These are phyloP conservation scores for Pleodorina starrii DNA, from an alignment of 139 green algal species.

Conservation along the genomic window DNA sequence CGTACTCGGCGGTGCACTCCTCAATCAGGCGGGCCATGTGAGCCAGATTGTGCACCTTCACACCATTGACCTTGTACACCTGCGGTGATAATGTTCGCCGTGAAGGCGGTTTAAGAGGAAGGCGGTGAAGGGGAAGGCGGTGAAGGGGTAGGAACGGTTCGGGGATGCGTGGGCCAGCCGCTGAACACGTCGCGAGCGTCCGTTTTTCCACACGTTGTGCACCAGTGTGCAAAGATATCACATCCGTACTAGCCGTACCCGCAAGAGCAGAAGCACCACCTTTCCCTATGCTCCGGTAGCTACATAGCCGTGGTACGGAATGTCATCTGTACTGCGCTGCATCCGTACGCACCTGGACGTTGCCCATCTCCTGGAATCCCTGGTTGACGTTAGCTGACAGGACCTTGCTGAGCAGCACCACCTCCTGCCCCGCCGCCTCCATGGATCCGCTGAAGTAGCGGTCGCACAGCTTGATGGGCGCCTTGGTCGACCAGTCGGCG, in stretches of 20 bases:
- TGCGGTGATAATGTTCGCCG: constrained; percentile 49
- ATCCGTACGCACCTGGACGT: constrained; percentile 71
- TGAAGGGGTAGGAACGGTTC: no score
- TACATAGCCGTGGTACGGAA: no score
- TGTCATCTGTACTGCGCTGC: no score
- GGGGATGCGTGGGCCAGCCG: no score
- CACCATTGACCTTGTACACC: constrained; percentile 76
- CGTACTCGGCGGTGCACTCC: constrained; percentile 65
- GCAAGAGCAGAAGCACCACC: no score
- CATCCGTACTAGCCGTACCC: no score
- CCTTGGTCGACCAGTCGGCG: constrained; percentile 69
- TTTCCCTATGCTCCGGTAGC: no score
- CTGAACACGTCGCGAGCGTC: no score
- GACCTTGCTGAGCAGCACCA: constrained; percentile 74
- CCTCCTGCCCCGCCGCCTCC: constrained; percentile 63
- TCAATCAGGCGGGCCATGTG: constrained; percentile 78
- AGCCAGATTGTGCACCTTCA: constrained; percentile 79
- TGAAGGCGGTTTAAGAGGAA: no score
- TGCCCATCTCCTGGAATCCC: constrained; percentile 84
- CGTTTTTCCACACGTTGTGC: no score
- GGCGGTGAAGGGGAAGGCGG: no score
- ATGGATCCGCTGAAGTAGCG: constrained; percentile 52
- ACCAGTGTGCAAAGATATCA: no score
- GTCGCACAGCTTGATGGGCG: constrained; percentile 91
- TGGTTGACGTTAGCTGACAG: constrained; percentile 76